These are phyloP conservation scores for Monosporozyma solicola DNA, from an alignment of 805 yeast genomes.

Conservation along the genomic window DNA sequence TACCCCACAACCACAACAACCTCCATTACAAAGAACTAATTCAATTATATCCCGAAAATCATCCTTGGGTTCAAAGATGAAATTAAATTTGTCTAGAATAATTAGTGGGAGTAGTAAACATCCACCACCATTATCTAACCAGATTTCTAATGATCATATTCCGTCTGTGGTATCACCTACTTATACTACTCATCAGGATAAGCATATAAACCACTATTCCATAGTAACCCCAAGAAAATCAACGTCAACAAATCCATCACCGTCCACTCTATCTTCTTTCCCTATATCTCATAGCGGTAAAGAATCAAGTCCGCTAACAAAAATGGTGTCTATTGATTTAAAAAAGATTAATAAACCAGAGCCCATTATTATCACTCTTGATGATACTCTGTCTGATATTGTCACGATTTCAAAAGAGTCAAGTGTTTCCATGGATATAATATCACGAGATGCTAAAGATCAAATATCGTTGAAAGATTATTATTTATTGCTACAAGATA, in stretches of 20 bases:
- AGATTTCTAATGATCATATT: not conserved
- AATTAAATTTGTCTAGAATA: constrained; percentile 21
- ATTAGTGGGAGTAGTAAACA: constrained; percentile 14
- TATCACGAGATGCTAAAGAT: constrained; percentile 5
- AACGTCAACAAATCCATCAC: not conserved
- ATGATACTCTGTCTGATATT: not conserved
- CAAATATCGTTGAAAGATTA: constrained; percentile 20
- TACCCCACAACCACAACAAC: not conserved
- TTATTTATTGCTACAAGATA: constrained; percentile 14
- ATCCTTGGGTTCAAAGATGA: constrained; percentile 24
- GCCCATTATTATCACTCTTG: not conserved
- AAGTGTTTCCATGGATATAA: not conserved
- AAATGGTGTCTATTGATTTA: not conserved
- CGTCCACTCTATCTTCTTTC: not conserved
- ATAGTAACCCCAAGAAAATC: not conserved
- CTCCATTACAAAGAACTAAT: not conserved
- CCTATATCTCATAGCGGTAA: constrained; percentile 5
- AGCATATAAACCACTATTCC: not conserved
- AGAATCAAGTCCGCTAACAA: constrained; percentile 2
- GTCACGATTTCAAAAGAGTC: constrained; percentile 7
- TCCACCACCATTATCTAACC: not conserved
- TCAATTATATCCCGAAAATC: constrained; percentile 5
- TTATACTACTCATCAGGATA: not conserved
- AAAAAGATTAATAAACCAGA: constrained; percentile 4
- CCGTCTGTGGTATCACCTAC: not conserved